Evolutionary conservation across 495 filamentous ascomycete genomes (phyloP).

Genomic region (Annulohypoxylon nitens): DNA sequence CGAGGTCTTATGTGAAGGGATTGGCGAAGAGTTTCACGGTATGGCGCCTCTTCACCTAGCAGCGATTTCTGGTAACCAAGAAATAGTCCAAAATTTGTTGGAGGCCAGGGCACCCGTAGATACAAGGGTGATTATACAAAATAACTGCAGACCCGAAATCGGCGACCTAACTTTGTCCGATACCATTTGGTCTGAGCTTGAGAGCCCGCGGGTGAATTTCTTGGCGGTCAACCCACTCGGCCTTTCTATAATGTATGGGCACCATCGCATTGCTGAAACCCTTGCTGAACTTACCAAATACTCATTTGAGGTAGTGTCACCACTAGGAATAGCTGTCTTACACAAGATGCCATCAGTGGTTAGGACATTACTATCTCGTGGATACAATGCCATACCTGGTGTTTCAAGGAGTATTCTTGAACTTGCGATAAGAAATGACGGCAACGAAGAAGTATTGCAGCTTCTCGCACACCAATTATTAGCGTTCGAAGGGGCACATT

Average conservation of each 20-base stretch:
- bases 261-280: background rate
- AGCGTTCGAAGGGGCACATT: background rate
- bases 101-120: background rate
- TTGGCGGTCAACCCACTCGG: background rate
- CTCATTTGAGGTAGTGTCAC: background rate
- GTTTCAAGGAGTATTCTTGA: background rate
- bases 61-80: background rate
- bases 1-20: background rate
- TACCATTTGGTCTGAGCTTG: background rate
- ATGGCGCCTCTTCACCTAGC: background rate
- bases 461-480: background rate
- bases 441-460: background rate
- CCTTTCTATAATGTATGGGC: background rate
- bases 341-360: conserved; percentile 5
- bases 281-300: background rate
- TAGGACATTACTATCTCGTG: conserved; percentile 3
- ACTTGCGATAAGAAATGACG: background rate
- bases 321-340: background rate
- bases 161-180: background rate
- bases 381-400: background rate
- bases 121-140: background rate
- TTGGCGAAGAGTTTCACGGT: background rate
- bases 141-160: background rate
- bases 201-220: background rate
- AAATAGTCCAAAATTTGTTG: background rate